Conservation (phyloP, 2,329 filamentous ascomycete species). For the Beauveria australis region DNA sequence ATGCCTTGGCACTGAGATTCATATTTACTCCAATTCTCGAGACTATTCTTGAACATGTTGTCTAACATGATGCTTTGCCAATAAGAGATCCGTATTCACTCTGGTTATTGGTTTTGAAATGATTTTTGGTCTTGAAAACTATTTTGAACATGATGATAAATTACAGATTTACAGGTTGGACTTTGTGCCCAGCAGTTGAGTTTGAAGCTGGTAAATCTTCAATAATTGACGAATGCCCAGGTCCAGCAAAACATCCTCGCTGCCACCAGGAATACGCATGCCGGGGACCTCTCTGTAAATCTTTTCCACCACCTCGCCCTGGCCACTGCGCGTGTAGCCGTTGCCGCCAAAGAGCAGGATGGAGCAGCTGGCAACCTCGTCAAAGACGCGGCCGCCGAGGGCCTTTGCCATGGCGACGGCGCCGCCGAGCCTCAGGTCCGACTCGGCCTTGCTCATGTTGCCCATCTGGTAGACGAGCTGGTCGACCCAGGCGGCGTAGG, state of each 20-base stretch:
- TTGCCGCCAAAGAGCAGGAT: constrained; percentile 67
- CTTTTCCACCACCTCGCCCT: constrained; percentile 61
- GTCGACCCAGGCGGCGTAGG: constrained; percentile 63
- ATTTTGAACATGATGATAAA: neutral
- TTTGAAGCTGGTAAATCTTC: constrained; percentile 14
- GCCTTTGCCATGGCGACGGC: constrained; percentile 66
- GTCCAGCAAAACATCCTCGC: constrained; percentile 19
- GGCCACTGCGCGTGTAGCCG: constrained; percentile 60
- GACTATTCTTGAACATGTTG: neutral
- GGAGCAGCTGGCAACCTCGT: constrained; percentile 62
- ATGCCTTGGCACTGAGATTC: neutral
- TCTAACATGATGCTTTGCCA: neutral
- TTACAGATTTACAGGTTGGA: constrained; percentile 2
- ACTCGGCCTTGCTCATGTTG: constrained; percentile 48
- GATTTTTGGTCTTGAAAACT: neutral
- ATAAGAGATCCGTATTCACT: neutral
- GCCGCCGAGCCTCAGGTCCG: constrained; percentile 58
- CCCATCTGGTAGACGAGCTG: constrained; percentile 61
- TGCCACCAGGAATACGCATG: constrained; percentile 17
- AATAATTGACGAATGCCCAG: constrained; percentile 18
- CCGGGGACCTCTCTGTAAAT: constrained; percentile 23
- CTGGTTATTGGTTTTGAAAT: neutral
- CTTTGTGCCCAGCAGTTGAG: constrained; percentile 3
- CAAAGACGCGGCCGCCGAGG: constrained; percentile 61
- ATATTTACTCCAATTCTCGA: neutral